These are phyloP conservation scores for Patellifolia procumbens DNA, from an alignment of 179 eudicot genomes.

Conservation along the genomic window DNA sequence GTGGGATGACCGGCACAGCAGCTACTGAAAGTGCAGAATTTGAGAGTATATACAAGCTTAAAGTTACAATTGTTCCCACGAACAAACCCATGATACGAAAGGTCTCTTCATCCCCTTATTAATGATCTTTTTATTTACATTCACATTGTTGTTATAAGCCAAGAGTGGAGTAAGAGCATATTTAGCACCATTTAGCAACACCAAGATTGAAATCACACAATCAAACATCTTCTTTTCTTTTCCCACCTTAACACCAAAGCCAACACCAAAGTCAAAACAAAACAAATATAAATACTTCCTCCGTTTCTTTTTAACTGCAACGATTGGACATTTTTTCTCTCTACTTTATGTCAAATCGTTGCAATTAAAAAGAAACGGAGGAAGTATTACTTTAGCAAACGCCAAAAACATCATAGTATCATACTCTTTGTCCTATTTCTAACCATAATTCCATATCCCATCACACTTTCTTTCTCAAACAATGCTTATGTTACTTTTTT, in stretches of 20 bases:
- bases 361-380: too few species aligned
- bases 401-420: neutral
- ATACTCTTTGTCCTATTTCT: too few species aligned
- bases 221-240: too few species aligned
- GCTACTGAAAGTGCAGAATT: constrained; percentile 97
- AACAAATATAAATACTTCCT: too few species aligned
- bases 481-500: neutral
- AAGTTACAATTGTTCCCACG: constrained; percentile 96
- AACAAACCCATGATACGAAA: constrained; percentile 98
- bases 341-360: too few species aligned
- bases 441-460: neutral
- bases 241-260: too few species aligned
- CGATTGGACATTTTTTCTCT: too few species aligned
- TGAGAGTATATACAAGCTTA: constrained; percentile 98
- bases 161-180: neutral
- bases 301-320: too few species aligned
- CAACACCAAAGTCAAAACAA: constrained; percentile 12
- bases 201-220: too few species aligned
- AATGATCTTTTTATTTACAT: neutral
- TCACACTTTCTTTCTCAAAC: too few species aligned
- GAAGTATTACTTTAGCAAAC: neutral
- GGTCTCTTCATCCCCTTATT: constrained; percentile 39
- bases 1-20: constrained; percentile 99
- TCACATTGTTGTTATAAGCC: neutral
- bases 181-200: too few species aligned